A percentile compares a stretch with the other conserved stretches of the same genome.
Conservation (phyloP, 495 filamentous ascomycete genomes). For the Umbilicaria muhlenbergii region DNA sequence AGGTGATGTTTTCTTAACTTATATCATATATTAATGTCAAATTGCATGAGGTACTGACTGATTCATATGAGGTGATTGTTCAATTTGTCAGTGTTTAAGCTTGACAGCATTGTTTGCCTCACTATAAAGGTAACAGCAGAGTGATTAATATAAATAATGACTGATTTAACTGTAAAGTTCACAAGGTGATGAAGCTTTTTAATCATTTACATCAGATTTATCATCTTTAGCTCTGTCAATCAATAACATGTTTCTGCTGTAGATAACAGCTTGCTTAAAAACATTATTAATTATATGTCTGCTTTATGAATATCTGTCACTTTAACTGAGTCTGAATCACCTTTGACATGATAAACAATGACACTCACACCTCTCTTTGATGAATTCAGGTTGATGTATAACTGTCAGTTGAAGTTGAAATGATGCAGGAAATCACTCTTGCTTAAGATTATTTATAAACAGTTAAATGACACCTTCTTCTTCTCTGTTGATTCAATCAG, state of each 20-base stretch:
- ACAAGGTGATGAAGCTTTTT: conserved; percentile 3
- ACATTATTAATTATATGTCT: conserved; percentile 2
- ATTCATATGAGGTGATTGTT: not conserved
- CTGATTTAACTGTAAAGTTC: not conserved
- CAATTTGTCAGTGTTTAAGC: not conserved
- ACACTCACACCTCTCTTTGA: not conserved
- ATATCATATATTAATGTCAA: not conserved
- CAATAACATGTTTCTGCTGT: conserved; percentile 1
- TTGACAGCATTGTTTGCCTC: not conserved
- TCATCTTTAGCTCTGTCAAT: conserved; percentile 1
- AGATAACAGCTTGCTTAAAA: conserved; percentile 3
- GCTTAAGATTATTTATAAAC: not conserved
- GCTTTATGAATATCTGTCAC: not conserved
- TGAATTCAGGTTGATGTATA: conserved; percentile 2
- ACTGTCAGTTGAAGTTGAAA: not conserved
- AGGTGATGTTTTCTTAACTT: not conserved
- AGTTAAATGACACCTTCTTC: not conserved
- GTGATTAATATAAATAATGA: conserved; percentile 1
- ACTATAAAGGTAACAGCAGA: not conserved
- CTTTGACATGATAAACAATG: conserved; percentile 2
- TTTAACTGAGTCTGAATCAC: not conserved
- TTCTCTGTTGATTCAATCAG: too few relatives aligned
- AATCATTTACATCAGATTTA: not conserved
- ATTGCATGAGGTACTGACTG: not conserved
- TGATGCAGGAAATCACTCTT: not conserved